Evolutionary conservation across 2,329 filamentous ascomycete species (phyloP).

Genomic region (Epichloe elymi): DNA sequence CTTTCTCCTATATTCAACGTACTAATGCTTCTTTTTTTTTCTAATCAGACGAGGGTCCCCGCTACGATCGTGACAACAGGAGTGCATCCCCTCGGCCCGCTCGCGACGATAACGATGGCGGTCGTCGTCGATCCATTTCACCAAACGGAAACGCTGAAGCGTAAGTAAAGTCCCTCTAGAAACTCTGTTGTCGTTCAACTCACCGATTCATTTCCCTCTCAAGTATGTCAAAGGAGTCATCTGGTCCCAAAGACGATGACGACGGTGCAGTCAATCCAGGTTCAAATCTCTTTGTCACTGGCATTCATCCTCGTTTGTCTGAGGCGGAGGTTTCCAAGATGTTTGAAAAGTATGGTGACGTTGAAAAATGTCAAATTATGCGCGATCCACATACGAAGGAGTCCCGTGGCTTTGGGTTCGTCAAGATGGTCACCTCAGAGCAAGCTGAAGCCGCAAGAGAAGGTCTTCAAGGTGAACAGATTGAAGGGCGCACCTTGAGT

Average conservation of each 20-base stretch:
- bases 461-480: conserved; percentile 84
- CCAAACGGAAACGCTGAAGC: conserved; percentile 34
- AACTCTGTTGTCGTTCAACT: too few relatives aligned
- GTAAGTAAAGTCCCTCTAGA: conserved; percentile 8
- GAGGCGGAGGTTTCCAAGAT: conserved; percentile 87
- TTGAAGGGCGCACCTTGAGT: conserved; percentile 90
- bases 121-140: conserved; percentile 49
- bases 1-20: background rate
- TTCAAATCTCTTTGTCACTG: conserved; percentile 97
- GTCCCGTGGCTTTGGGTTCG: conserved; percentile 96
- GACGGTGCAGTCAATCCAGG: conserved; percentile 80
- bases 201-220: background rate
- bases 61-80: conserved; percentile 53
- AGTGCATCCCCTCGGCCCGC: conserved; percentile 50
- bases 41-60: conserved; percentile 45
- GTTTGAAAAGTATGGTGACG: conserved; percentile 97
- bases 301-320: conserved; percentile 83
- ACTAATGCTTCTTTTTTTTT: background rate
- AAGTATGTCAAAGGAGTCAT: conserved; percentile 39
- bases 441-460: conserved; percentile 96
- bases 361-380: conserved; percentile 99
- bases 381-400: conserved; percentile 96
- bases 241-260: conserved; percentile 46
- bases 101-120: conserved; percentile 47
- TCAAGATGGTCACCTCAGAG: conserved; percentile 94